Conservation (phyloP, 352 stramenopile genomes). For the Plasmopara halstedii region DNA sequence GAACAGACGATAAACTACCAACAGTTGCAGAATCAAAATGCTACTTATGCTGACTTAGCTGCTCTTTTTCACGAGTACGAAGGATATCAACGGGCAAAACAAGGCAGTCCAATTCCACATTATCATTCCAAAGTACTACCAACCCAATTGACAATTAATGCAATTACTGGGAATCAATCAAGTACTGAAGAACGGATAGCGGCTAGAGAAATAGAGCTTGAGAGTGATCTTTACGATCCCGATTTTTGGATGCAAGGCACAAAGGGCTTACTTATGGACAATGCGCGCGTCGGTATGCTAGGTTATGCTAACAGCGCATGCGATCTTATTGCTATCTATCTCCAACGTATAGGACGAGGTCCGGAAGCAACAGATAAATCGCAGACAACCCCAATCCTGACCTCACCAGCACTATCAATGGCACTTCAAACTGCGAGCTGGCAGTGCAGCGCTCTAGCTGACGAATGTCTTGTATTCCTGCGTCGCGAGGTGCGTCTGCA, state of each 20-base stretch:
- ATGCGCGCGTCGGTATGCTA: conserved; percentile 67
- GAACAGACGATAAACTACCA: conserved; percentile 66
- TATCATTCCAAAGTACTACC: conserved; percentile 38
- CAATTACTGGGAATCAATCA: conserved; percentile 1
- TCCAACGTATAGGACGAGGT: conserved; percentile 23
- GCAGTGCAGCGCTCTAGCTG: conserved; percentile 62
- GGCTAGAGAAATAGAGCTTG: conserved; percentile 53
- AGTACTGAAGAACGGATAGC: conserved; percentile 35
- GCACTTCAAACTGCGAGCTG: conserved; percentile 53
- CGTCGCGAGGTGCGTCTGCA: conserved; percentile 68
- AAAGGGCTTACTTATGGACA: conserved; percentile 61
- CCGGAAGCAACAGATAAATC: conserved; percentile 11
- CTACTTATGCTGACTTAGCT: conserved; percentile 50
- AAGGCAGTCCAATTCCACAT: conserved; percentile 43
- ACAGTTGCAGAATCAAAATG: conserved; percentile 39
- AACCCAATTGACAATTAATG: not conserved
- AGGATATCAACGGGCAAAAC: conserved; percentile 51
- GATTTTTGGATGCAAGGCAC: conserved; percentile 40
- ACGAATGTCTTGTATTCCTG: conserved; percentile 74
- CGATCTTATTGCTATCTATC: conserved; percentile 55
- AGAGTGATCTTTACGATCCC: conserved; percentile 52
- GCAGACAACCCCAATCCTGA: conserved; percentile 9
- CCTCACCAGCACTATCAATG: conserved; percentile 23
- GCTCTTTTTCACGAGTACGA: conserved; percentile 61
- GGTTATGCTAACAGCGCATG: conserved; percentile 72